Base-by-base conservation (phyloP, 352 stramenopile genomes). In the Lagenidium sp. region DNA sequence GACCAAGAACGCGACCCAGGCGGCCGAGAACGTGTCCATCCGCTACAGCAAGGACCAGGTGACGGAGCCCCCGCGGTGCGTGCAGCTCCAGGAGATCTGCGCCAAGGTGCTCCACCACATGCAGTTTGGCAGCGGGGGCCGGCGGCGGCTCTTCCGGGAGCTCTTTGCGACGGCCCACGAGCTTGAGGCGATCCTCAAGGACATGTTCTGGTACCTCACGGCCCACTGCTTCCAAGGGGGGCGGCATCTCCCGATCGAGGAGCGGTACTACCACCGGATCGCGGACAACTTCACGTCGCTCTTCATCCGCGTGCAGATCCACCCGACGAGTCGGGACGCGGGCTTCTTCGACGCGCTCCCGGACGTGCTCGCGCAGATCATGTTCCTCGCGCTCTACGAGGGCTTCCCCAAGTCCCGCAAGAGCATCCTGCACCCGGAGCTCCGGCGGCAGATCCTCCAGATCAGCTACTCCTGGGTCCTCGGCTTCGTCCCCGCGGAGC, bases 161-260 rank as follows among this genome's bases (percentile, higher is more conserved):
- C 47, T 78, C 19, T 85, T 85, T 37, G 32, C 50, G 1, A 52
- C 54, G 11, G 39, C 60, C 1, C 16, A 34, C 5, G 72, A 88
- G 42, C 53, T 83, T 21, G 60, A 88, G 4, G 50, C 57, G 25
- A 32, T 88, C 18, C 44, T 85, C 15, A 82, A 84, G 47, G 72
- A 88, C 36, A 71, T 85, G 55, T 88, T 88, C 40, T 88, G 75
- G 75, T 81, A 80, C 41, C 29, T 83, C 11, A 82, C 65, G 2
- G 64, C 72, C 0, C 57, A 72, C 32, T 73, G 60, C 19, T 88
- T 88, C 50, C 75, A 85, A 48, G 40, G 51, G 6, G 58, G 56
- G 20, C 53, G 59, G 24, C 69, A 84, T 18, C 35, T 49, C 2
- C 36, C 63, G 2, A 34, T 76, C 4, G 68, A 84, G 39, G 36